phyloP scores from a whole-genome alignment of 129 eudicot species.

The Saposhnikovia divaricata region DNA sequence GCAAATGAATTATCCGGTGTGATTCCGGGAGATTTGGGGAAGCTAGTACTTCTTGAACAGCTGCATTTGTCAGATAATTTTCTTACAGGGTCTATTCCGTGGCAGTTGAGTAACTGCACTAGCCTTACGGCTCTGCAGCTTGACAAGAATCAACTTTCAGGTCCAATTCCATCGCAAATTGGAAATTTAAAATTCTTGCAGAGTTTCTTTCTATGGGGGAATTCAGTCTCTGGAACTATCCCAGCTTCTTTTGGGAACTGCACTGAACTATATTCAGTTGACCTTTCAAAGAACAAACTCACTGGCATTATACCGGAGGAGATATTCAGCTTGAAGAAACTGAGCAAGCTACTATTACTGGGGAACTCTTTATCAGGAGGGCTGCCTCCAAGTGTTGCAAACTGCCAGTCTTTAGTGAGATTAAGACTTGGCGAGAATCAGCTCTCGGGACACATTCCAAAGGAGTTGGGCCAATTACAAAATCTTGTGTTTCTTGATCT shows the following conservation, averaged over 20 bases:
- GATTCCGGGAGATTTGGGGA: conserved; percentile 81
- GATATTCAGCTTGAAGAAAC: conserved; percentile 58
- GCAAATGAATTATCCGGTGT: conserved; percentile 69
- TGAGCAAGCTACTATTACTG: conserved; percentile 68
- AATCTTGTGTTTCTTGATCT: conserved; percentile 96
- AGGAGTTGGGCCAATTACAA: conserved; percentile 74
- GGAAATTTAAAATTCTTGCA: conserved; percentile 76
- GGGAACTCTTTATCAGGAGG: conserved; percentile 75
- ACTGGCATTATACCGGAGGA: conserved; percentile 82
- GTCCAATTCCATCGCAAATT: conserved; percentile 62
- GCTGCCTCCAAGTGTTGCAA: conserved; percentile 50
- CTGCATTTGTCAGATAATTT: conserved; percentile 85
- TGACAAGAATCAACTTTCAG: conserved; percentile 78
- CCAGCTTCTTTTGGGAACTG: conserved; percentile 76
- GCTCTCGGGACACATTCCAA: conserved; percentile 80
- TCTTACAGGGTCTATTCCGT: conserved; percentile 59
- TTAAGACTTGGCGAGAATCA: conserved; percentile 87
- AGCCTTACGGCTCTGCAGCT: conserved; percentile 82
- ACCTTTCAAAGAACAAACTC: conserved; percentile 75
- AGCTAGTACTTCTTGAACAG: conserved; percentile 63
- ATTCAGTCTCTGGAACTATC: conserved; percentile 70
- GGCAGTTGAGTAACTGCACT: conserved; percentile 71
- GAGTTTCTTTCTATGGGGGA: conserved; percentile 88
- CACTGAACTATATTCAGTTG: conserved; percentile 76
- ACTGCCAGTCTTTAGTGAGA: conserved; percentile 75